These are phyloP conservation scores for Suillus spraguei DNA, from an alignment of 768 basidiomycete species.

Conservation along the genomic window DNA sequence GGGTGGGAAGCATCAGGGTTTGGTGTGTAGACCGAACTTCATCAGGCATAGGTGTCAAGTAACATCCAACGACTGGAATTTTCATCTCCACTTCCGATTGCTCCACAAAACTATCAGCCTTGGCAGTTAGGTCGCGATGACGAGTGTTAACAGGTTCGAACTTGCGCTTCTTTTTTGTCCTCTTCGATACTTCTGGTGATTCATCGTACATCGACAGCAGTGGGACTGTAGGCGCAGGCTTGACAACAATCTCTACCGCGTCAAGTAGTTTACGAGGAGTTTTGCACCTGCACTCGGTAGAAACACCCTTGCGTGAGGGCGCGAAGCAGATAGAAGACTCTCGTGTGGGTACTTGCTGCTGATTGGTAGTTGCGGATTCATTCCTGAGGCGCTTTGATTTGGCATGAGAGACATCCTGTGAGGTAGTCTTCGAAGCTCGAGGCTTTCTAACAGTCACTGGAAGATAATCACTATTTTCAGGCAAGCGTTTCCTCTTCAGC, in stretches of 20 bases:
- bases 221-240: neutral
- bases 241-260: slow-evolving; percentile 21
- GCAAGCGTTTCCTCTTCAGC: neutral
- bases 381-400: neutral
- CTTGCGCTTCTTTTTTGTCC: neutral
- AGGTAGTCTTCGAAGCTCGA: neutral
- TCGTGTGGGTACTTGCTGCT: neutral
- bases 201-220: neutral
- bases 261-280: slow-evolving; percentile 19
- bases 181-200: neutral
- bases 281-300: neutral
- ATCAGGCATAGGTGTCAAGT: neutral
- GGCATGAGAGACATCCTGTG: slow-evolving; percentile 8
- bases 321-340: slow-evolving; percentile 5
- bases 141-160: neutral
- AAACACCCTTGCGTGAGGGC: neutral
- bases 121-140: neutral
- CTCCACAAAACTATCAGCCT: slow-evolving; percentile 9
- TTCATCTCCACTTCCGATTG: neutral
- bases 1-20: neutral
- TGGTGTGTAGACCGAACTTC: neutral
- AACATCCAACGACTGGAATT: neutral
- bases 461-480: neutral
- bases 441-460: slow-evolving; percentile 3
- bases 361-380: neutral